phyloP scores from a whole-genome alignment of 805 yeast genomes.

The Saturnispora dispora region DNA sequence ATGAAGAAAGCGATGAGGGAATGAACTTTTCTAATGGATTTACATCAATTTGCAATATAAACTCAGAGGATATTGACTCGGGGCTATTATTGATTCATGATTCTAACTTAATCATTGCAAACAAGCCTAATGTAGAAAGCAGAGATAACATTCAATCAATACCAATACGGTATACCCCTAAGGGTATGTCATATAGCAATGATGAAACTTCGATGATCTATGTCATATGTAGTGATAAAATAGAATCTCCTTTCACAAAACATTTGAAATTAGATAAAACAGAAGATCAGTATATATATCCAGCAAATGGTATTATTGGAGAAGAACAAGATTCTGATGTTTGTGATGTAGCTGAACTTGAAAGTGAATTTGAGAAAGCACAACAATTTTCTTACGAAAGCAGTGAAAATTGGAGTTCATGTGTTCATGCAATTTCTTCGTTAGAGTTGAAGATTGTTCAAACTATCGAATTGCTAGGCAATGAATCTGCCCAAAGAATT shows the following conservation, averaged over 20 bases:
- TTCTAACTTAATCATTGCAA: conserved; percentile 44
- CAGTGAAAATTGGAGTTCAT: conserved; percentile 38
- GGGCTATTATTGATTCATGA: conserved; percentile 59
- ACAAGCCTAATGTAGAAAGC: conserved; percentile 20
- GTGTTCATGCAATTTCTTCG: conserved; percentile 41
- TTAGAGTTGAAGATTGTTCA: conserved; percentile 29
- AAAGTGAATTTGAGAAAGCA: conserved; percentile 26
- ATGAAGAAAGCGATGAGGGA: not conserved
- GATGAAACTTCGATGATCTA: conserved; percentile 25
- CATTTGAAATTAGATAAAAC: conserved; percentile 13
- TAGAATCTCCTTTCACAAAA: conserved; percentile 15
- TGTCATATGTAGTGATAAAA: conserved; percentile 39
- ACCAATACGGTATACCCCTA: conserved; percentile 44
- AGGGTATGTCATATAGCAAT: conserved; percentile 26
- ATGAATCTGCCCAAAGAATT: conserved; percentile 36
- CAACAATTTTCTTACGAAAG: conserved; percentile 38
- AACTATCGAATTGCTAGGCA: conserved; percentile 33
- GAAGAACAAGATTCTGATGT: conserved; percentile 22
- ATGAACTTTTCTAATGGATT: conserved; percentile 18
- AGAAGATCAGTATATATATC: conserved; percentile 11
- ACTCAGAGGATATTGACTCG: conserved; percentile 50
- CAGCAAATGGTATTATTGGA: conserved; percentile 15
- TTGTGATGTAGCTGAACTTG: conserved; percentile 7
- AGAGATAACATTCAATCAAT: conserved; percentile 29
- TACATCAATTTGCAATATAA: conserved; percentile 38